Percentiles rank a stretch among this genome's conserved stretches.
Evolutionary conservation across 129 eudicot species (phyloP).

Genomic region (Ambrosia trifida): DNA sequence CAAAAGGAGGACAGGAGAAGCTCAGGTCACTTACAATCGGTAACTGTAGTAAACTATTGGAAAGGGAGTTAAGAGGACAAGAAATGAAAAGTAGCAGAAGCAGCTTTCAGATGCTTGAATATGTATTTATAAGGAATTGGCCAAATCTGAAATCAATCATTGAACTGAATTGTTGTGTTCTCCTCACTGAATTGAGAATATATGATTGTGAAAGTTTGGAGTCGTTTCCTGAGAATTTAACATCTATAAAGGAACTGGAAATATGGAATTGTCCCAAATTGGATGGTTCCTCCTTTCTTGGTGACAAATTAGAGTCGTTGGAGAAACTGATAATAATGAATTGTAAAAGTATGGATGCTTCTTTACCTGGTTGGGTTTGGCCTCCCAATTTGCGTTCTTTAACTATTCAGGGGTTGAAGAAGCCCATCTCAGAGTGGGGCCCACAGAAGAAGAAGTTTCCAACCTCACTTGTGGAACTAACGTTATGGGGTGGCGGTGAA

Average conservation of each 20-base stretch:
- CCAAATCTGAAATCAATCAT: conserved; percentile 1
- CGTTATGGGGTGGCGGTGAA: no score
- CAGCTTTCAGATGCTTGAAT: conserved; percentile 7
- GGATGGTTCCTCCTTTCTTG: conserved; percentile 4
- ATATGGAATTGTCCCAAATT: neutral
- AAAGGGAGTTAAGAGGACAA: neutral
- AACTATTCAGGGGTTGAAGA: no score
- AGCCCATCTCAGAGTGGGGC: no score
- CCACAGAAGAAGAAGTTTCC: no score
- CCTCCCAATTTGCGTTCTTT: no score
- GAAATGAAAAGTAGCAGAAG: neutral
- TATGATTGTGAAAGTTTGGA: neutral
- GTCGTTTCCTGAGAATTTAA: no score
- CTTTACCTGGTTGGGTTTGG: no score
- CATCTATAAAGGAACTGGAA: no score
- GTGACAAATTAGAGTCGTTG: no score
- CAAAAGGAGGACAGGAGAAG: neutral
- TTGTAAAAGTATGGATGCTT: no score
- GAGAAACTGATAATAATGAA: no score
- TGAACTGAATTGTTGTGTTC: neutral
- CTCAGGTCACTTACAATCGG: neutral
- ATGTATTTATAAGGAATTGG: neutral
- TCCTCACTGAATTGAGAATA: neutral
- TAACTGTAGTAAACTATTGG: neutral
- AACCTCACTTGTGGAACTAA: no score